phyloP scores from a whole-genome alignment of 352 stramenopile genomes.

The Phytopythium delawarense region DNA sequence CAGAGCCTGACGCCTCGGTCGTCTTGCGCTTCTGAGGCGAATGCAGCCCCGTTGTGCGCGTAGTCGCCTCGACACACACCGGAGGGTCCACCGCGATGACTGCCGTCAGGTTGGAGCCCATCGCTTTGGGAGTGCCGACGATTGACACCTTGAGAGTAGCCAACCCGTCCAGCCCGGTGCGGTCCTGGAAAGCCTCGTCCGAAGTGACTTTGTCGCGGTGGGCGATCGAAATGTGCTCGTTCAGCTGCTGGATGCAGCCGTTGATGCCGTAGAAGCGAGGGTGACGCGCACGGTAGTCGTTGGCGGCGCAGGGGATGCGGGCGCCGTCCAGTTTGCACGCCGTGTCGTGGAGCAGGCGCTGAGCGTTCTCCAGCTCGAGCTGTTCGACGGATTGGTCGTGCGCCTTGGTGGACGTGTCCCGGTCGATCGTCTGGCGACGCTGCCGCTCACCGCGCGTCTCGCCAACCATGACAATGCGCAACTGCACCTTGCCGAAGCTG shows the following conservation, averaged over 20 bases:
- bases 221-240: constrained; percentile 50
- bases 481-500: constrained; percentile 47
- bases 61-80: constrained; percentile 51
- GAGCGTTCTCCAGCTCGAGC: constrained; percentile 63
- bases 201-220: constrained; percentile 48
- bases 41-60: constrained; percentile 34
- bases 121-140: constrained; percentile 27
- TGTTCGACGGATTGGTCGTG: constrained; percentile 60
- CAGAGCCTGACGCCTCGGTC: constrained; percentile 26
- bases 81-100: constrained; percentile 59
- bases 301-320: constrained; percentile 53
- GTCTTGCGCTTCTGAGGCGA: constrained; percentile 49
- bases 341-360: constrained; percentile 54
- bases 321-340: constrained; percentile 69
- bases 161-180: constrained; percentile 46
- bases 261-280: constrained; percentile 81
- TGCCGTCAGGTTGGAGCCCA: constrained; percentile 45
- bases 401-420: constrained; percentile 46
- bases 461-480: constrained; percentile 49
- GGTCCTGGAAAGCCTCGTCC: constrained; percentile 57
- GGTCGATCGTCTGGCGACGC: constrained; percentile 48
- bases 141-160: constrained; percentile 59
- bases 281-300: constrained; percentile 55
- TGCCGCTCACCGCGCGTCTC: constrained; percentile 54
- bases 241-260: constrained; percentile 68